These are phyloP conservation scores for Takakia lepidozioides DNA, from an alignment of 225 moss, liverwort and hornwort genomes.

Conservation along the genomic window DNA sequence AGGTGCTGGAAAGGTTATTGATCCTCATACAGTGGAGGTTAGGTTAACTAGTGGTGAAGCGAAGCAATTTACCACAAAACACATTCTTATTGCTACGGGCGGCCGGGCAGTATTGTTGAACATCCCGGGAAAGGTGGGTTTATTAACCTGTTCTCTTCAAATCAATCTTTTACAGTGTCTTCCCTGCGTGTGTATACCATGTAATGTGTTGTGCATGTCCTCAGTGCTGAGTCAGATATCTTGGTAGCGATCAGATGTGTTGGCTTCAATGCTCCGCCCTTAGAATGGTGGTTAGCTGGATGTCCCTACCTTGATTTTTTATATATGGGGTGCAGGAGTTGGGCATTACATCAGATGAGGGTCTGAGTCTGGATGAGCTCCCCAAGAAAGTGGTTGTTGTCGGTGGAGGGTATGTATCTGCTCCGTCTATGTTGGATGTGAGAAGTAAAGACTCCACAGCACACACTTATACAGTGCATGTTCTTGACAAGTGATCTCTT, in stretches of 20 bases:
- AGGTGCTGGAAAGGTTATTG: conserved; percentile 68
- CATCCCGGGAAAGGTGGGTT: conserved; percentile 76
- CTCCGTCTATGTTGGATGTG: no score
- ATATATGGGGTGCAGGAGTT: conserved; percentile 76
- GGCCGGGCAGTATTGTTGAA: conserved; percentile 57
- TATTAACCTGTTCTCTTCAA: neutral
- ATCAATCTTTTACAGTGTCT: neutral
- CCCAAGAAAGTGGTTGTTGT: conserved; percentile 60
- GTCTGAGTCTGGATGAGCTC: conserved; percentile 71
- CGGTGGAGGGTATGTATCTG: conserved; percentile 67
- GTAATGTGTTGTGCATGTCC: no score
- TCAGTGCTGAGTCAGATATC: no score
- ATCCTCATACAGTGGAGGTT: conserved; percentile 72
- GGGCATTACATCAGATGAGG: conserved; percentile 82
- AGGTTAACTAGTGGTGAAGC: conserved; percentile 47
- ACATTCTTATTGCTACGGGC: conserved; percentile 77
- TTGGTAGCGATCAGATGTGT: no score
- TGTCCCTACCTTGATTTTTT: no score
- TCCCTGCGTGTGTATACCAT: no score
- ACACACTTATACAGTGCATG: no score
- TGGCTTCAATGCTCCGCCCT: no score
- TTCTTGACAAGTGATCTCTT: no score
- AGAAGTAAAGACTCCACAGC: no score
- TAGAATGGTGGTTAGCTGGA: conserved; percentile 49
- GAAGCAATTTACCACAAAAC: conserved; percentile 59